Evolutionary conservation across 2,329 filamentous ascomycete species (phyloP), one percentile per base, ranked within the genome.

Genomic region (Trichoderma atrobrunneum): DNA sequence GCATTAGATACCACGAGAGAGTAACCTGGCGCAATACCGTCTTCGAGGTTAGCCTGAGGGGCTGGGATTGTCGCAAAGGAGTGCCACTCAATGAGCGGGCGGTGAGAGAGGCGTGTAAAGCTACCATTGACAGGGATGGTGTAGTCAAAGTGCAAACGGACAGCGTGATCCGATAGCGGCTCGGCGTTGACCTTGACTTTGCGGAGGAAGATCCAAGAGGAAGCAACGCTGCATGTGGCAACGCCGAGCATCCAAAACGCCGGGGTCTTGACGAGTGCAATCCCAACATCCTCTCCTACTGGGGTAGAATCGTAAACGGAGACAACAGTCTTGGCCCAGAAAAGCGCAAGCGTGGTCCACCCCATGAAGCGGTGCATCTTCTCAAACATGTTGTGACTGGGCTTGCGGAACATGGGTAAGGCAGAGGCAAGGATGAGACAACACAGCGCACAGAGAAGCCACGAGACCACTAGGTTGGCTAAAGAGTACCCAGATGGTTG

Each of bases 1-100:
- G 91, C 91, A 74, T 90, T 91, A 69, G 91, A 93, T 32, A 94
- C 85, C 34, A 94, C 83, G 34, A 92, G 84, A 0, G 90, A 93
- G 81, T 91, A 93, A 16, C 88, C 90, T 12, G 75, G 76, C 51
- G 30, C 24, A 30, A 76, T 76, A 24, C 76, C 75, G 2, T 76
- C 72, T 67, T 74, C 75, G 1, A 74, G 69, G 28, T 76, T 78
- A 12, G 74, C 72, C 69, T 83, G 78, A 3, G 87, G 85, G 72
- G 89, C 86, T 1, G 91, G 89, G 73, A 94, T 92, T 1, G 90
- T 91, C 57, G 92, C 92, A 78, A 95, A 95, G 0, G 90, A 88
- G 81, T 95, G 92, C 86, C 91, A 93, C 80, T 95, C 92, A 10
- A 86, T 81, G 51, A 93, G 83, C 0, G 92, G 91, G 10, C 85